phyloP scores from a whole-genome alignment of 23 red algal species.

The Gracilaria caudata region DNA sequence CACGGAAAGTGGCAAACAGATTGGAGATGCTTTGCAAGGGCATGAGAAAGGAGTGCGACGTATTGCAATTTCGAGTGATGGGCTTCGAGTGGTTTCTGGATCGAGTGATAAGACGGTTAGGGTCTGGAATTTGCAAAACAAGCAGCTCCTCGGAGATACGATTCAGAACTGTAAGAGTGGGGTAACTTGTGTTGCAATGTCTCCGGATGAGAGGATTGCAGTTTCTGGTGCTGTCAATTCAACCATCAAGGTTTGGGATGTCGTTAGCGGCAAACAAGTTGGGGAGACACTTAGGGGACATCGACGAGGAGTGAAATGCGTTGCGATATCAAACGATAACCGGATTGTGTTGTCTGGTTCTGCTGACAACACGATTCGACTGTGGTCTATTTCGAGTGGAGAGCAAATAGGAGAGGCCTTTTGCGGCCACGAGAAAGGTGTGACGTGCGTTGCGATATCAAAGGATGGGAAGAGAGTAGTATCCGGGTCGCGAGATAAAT shows the following conservation, averaged over 20 bases:
- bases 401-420: neutral
- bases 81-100: neutral
- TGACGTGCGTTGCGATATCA: neutral
- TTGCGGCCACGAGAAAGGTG: neutral
- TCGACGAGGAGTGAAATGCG: neutral
- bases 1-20: neutral
- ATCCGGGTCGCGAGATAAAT: neutral
- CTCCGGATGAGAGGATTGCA: neutral
- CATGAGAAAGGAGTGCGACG: neutral
- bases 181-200: conserved; percentile 1
- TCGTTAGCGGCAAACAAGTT: neutral
- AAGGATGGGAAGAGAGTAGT: neutral
- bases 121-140: neutral
- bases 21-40: neutral
- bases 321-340: conserved; percentile 4
- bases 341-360: conserved; percentile 19
- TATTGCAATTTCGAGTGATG: conserved; percentile 3
- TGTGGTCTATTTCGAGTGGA: conserved; percentile 18
- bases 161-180: neutral
- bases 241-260: conserved; percentile 16
- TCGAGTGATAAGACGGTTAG: conserved; percentile 1
- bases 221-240: neutral
- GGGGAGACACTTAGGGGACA: neutral
- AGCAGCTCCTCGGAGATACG: neutral
- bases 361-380: neutral